phyloP scores from a whole-genome alignment of 805 yeast genomes.

The Cyberlindnera americana region DNA sequence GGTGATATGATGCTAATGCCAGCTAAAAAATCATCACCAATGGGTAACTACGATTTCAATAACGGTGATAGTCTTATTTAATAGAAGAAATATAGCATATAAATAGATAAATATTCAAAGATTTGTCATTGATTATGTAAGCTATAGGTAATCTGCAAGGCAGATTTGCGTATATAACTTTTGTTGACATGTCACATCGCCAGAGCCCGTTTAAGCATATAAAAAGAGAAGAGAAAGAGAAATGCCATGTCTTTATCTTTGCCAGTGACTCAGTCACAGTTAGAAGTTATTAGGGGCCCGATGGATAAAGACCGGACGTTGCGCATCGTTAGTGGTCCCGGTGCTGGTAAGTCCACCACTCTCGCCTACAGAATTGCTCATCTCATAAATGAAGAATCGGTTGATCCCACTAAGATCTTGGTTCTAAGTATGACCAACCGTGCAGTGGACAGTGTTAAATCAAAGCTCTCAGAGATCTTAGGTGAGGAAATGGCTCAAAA shows the following conservation, averaged over 20 bases:
- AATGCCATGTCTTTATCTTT: slow-evolving; percentile 1
- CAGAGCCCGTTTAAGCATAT: too few relatives aligned
- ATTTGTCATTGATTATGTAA: background rate
- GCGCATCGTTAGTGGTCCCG: slow-evolving; percentile 65
- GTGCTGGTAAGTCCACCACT: slow-evolving; percentile 69
- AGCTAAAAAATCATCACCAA: slow-evolving; percentile 25
- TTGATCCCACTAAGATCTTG: slow-evolving; percentile 52
- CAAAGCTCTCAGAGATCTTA: slow-evolving; percentile 30
- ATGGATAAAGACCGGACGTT: slow-evolving; percentile 38
- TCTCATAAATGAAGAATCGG: slow-evolving; percentile 34
- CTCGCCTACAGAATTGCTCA: slow-evolving; percentile 50
- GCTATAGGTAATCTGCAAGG: too few relatives aligned
- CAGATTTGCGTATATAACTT: too few relatives aligned
- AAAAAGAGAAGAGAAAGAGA: background rate
- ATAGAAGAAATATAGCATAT: background rate
- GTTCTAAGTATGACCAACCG: slow-evolving; percentile 67
- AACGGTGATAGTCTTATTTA: slow-evolving; percentile 20
- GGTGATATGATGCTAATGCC: slow-evolving; percentile 32
- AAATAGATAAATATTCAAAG: background rate
- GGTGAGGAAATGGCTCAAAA: slow-evolving; percentile 36
- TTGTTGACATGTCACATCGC: background rate
- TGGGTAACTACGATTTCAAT: slow-evolving; percentile 5
- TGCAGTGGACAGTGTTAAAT: slow-evolving; percentile 49
- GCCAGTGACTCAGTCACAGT: slow-evolving; percentile 41
- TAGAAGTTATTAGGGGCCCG: slow-evolving; percentile 41